These are phyloP conservation scores for Antitrichia curtipendula DNA, from an alignment of 225 moss, liverwort and hornwort genomes.

Conservation along the genomic window DNA sequence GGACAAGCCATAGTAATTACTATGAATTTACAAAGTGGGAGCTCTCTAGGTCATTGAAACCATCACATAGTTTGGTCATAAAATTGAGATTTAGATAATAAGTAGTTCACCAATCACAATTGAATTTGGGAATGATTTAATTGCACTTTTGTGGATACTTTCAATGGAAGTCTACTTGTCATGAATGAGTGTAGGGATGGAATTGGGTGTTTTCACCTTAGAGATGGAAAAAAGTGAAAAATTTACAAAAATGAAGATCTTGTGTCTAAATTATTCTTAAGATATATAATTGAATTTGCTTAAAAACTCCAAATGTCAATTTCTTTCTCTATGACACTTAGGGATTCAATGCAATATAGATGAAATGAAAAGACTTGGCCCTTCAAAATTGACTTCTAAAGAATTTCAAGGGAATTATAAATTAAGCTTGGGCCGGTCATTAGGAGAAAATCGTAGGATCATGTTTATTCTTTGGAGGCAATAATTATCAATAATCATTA, in stretches of 20 bases:
- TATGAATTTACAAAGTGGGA: background rate
- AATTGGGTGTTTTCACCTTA: background rate
- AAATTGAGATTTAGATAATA: accelerated
- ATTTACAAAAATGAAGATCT: background rate
- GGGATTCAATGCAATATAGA: background rate
- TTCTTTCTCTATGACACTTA: accelerated
- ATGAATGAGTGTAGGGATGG: accelerated
- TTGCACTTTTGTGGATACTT: background rate
- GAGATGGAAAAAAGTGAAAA: accelerated
- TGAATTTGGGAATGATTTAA: accelerated
- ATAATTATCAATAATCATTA: background rate
- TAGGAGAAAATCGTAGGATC: accelerated
- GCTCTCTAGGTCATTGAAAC: background rate
- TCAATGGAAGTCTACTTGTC: background rate
- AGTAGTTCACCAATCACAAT: background rate
- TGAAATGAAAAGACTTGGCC: background rate
- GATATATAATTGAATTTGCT: accelerated
- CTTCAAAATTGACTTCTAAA: background rate
- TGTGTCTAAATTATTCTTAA: background rate
- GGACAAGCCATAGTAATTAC: background rate
- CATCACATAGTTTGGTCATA: accelerated
- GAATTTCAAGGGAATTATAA: background rate
- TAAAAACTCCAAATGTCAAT: background rate
- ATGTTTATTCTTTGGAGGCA: background rate
- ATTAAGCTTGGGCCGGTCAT: accelerated